Conservation (phyloP, 176 grass and related monocot species). For the Carex kokanica region DNA sequence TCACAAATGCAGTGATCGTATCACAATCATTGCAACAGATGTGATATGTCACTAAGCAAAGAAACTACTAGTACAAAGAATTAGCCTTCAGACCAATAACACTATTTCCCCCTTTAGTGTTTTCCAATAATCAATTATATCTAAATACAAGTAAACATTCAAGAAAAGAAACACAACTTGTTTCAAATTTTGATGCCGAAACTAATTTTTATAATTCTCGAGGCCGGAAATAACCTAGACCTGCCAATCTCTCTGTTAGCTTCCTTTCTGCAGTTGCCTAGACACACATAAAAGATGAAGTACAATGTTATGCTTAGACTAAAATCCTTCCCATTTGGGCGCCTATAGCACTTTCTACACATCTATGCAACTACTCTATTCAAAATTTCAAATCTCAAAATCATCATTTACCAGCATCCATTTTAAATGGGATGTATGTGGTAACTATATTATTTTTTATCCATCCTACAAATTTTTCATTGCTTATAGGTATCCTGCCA, state of each 20-base stretch:
- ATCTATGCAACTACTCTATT: background rate
- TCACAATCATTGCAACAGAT: background rate
- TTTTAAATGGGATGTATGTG: background rate
- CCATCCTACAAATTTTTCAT: background rate
- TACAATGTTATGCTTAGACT: background rate
- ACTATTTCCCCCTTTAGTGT: background rate
- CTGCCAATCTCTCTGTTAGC: slow-evolving; percentile 68
- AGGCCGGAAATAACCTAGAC: slow-evolving; percentile 52
- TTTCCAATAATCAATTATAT: background rate
- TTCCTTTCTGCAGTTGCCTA: slow-evolving; percentile 81
- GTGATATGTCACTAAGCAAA: background rate
- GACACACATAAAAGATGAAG: slow-evolving; percentile 17
- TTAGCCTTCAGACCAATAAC: background rate
- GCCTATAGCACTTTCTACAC: background rate
- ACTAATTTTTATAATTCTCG: background rate
- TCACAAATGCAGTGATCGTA: background rate
- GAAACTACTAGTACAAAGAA: background rate
- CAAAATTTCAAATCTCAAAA: background rate
- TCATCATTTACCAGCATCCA: background rate
- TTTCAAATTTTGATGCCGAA: background rate
- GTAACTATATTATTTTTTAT: background rate
- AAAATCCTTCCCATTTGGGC: background rate
- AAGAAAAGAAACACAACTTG: background rate
- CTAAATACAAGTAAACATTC: background rate
- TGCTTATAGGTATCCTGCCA: background rate